Evolutionary conservation across 2,329 filamentous ascomycete species (phyloP).

Genomic region (Shiraia sp.): DNA sequence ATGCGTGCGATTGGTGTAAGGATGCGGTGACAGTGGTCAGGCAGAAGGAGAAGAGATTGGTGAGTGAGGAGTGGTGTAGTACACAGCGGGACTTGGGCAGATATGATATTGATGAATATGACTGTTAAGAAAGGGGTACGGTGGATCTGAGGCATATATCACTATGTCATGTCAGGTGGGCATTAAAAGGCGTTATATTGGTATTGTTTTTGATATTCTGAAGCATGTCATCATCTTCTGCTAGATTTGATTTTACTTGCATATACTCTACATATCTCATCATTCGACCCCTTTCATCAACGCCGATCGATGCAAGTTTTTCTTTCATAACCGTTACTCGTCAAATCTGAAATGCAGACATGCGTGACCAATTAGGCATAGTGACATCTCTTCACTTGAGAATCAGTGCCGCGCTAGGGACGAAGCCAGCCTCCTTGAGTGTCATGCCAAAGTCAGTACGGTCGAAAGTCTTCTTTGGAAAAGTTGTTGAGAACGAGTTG

Average conservation of each 20-base stretch:
- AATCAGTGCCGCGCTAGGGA: slow-evolving; percentile 88
- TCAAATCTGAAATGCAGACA: slow-evolving; percentile 1
- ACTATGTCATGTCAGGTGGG: too few relatives aligned
- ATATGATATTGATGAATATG: slow-evolving; percentile 46
- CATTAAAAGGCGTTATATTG: background rate
- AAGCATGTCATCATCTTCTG: background rate
- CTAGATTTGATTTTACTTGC: background rate
- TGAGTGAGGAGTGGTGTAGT: slow-evolving; percentile 55
- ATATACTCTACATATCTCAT: background rate
- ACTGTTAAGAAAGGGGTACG: slow-evolving; percentile 17
- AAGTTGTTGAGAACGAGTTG: slow-evolving; percentile 80
- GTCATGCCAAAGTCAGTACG: slow-evolving; percentile 80
- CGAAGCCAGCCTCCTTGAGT: slow-evolving; percentile 86
- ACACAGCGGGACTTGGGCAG: slow-evolving; percentile 52
- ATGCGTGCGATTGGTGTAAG: slow-evolving; percentile 56
- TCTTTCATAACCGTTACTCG: slow-evolving; percentile 2
- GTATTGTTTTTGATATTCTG: background rate
- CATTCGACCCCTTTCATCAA: background rate
- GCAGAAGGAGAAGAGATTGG: slow-evolving; percentile 50
- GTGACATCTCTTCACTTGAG: slow-evolving; percentile 50
- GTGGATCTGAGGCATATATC: too few relatives aligned
- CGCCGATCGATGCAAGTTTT: slow-evolving; percentile 17
- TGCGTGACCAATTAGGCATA: background rate
- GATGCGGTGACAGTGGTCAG: slow-evolving; percentile 46
- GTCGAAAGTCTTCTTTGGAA: slow-evolving; percentile 80